phyloP scores from a whole-genome alignment of 345 rosid genomes.

The Nephelium lappaceum region DNA sequence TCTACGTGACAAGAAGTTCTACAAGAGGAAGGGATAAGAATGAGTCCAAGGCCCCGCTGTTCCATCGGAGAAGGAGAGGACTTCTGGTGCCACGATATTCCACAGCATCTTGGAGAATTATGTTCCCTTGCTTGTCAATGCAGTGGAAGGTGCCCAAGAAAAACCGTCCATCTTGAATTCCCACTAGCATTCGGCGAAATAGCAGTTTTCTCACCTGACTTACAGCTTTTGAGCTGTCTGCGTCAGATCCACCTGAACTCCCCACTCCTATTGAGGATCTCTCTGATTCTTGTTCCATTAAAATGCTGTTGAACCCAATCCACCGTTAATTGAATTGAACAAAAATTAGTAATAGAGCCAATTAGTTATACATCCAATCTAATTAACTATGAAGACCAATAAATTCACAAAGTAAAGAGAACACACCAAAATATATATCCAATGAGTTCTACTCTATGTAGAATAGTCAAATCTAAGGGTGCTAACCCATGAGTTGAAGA shows the following conservation, averaged over 20 bases:
- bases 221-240: constrained; percentile 39
- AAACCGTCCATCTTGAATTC: constrained; percentile 85
- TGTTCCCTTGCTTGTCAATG: constrained; percentile 90
- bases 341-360: not conserved
- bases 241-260: constrained; percentile 36
- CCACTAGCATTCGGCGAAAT: constrained; percentile 75
- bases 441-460: too few relatives aligned
- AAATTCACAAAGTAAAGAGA: too few relatives aligned
- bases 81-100: constrained; percentile 78
- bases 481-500: too few relatives aligned
- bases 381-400: too few relatives aligned
- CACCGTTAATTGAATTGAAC: not conserved
- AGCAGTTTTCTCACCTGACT: constrained; percentile 57
- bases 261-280: constrained; percentile 20
- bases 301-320: constrained; percentile 2
- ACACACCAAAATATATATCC: too few relatives aligned
- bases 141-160: constrained; percentile 92
- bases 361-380: not conserved
- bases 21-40: constrained; percentile 71
- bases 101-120: constrained; percentile 80
- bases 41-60: constrained; percentile 84
- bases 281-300: constrained; percentile 35
- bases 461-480: too few relatives aligned
- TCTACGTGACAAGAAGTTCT: constrained; percentile 73
- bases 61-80: constrained; percentile 88